Evolutionary conservation across 345 rosid genomes (phyloP).

Genomic region (Gynandropsis gynandra): DNA sequence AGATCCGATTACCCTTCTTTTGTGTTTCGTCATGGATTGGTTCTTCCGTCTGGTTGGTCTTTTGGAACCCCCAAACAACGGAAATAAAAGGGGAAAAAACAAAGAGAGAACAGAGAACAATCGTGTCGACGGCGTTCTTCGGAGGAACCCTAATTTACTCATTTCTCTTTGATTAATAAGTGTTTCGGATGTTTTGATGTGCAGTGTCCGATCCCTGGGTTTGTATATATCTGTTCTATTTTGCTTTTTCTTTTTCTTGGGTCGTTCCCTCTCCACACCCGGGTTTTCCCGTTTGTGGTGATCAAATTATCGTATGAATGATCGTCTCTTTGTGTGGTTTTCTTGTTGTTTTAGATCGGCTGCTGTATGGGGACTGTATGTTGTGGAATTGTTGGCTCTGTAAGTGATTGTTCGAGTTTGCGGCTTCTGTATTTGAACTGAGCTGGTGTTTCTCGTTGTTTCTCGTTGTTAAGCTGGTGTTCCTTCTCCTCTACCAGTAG

Average conservation of each 20-base stretch:
- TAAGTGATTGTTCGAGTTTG: constrained; percentile 23
- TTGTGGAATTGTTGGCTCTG: constrained; percentile 23
- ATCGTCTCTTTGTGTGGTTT: constrained; percentile 5
- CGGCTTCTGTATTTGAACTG: constrained; percentile 24
- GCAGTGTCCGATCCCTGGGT: constrained; percentile 20
- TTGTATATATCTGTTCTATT: constrained; percentile 2
- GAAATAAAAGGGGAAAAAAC: too few relatives aligned
- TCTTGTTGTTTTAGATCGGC: constrained; percentile 35
- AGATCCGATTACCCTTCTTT: constrained; percentile 51
- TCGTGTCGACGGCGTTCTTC: constrained; percentile 26
- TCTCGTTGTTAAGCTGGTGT: too few relatives aligned
- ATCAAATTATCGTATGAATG: constrained; percentile 15
- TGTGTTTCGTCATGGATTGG: constrained; percentile 18
- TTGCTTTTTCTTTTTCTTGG: background rate
- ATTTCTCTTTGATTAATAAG: constrained; percentile 12
- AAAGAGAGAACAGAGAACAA: constrained; percentile 16
- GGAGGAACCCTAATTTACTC: constrained; percentile 35
- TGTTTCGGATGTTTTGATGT: constrained; percentile 11
- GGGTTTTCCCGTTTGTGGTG: background rate
- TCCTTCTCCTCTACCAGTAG: too few relatives aligned
- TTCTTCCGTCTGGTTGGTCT: constrained; percentile 17
- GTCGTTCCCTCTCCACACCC: constrained; percentile 9
- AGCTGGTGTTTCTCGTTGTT: constrained; percentile 22
- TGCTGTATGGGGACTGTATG: constrained; percentile 26
- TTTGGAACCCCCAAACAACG: constrained; percentile 12